Conservation (phyloP, 73 alveolate species). For the Paraurostyla sp. region DNA sequence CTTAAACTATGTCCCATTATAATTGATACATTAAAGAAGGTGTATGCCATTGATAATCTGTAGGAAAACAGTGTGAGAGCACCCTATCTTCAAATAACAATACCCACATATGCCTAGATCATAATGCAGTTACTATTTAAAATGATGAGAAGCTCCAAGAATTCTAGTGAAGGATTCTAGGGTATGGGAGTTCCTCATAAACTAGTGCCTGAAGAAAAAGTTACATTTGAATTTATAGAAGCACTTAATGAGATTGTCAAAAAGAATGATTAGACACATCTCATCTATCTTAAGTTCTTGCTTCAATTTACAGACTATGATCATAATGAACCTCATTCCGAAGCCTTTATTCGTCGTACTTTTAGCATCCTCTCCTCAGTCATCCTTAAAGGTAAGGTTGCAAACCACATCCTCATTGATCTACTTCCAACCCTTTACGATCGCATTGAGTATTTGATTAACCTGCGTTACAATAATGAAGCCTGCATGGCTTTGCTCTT, state of each 20-base stretch:
- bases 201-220: slow-evolving; percentile 58
- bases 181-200: slow-evolving; percentile 67
- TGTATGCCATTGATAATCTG: background rate
- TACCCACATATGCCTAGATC: slow-evolving; percentile 18
- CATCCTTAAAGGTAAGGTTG: slow-evolving; percentile 41
- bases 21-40: slow-evolving; percentile 5
- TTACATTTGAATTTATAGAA: slow-evolving; percentile 66
- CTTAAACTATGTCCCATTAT: slow-evolving; percentile 57
- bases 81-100: slow-evolving; percentile 7
- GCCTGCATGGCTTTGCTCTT: slow-evolving; percentile 74
- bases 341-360: slow-evolving; percentile 70
- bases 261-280: slow-evolving; percentile 21
- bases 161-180: slow-evolving; percentile 51
- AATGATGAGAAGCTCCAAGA: slow-evolving; percentile 49
- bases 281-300: slow-evolving; percentile 55
- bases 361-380: slow-evolving; percentile 46
- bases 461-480: slow-evolving; percentile 66
- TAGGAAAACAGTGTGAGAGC: background rate
- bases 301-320: slow-evolving; percentile 74
- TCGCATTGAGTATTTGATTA: slow-evolving; percentile 45
- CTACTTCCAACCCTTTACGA: slow-evolving; percentile 50
- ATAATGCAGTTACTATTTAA: slow-evolving; percentile 16
- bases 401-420: slow-evolving; percentile 12
- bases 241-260: slow-evolving; percentile 8
- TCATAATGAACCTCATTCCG: slow-evolving; percentile 76